Base-by-base conservation (phyloP, 768 basidiomycete genomes). In the Suillus plorans region DNA sequence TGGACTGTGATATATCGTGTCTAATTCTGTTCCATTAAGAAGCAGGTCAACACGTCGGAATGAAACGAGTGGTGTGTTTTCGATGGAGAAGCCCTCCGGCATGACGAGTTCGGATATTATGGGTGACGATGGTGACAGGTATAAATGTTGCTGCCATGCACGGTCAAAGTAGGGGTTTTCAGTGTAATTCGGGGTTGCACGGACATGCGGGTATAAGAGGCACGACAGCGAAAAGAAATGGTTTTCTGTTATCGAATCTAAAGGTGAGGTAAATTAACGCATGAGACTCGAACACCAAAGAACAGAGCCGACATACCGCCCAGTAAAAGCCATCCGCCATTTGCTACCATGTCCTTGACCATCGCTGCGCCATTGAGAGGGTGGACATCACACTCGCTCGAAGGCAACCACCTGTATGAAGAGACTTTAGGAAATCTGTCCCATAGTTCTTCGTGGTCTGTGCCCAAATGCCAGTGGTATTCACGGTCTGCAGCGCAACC, bases 151-250 rank as follows among this genome's bases (percentile, higher is more conserved):
- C 9, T 86, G 82, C 86, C 86, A 89, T 0, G 80, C 86, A 52
- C 88, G 82, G 71, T 90, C 89, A 67, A 83, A 89, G 68, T 79
- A 80, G 0, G 80, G 77, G 63, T 82, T 82, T 41, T 78, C 77
- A 47, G 79, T 82, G 67, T 89, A 89, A 67, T 86, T 81, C 1
- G 89, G 89, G 3, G 84, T 87, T 1, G 88, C 89, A 42, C 80
- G 80, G 44, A 90, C 88, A 69, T 90, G 87, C 0, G 89, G 88
- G 73, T 85, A 85, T 4, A 90, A 80, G 49, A 84, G 69, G 69
- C 89, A 90, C 0, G 88, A 89, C 1, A 90, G 71, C 6, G 89
- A 89, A 73, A 89, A 90, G 78, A 90, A 90, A 72, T 90, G 88
- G 67, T 86, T 86, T 71, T 91, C 89, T 2, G 86, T 85, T 20